These are phyloP conservation scores for Russula virescens DNA, from an alignment of 768 basidiomycete species.

Conservation along the genomic window DNA sequence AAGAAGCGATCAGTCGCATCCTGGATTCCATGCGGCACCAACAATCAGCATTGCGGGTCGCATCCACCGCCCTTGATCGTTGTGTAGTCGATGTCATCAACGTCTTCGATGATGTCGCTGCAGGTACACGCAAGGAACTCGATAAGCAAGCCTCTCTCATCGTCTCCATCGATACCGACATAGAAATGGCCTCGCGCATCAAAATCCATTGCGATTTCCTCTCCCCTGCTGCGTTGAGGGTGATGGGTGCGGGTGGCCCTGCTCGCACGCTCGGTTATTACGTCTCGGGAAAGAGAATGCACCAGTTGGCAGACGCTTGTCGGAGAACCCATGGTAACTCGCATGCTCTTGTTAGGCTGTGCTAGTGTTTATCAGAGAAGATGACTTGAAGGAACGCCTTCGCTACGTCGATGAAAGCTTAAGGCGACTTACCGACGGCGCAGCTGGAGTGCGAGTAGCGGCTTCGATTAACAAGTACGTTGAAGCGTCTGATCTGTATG, in stretches of 20 bases:
- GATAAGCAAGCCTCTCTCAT: constrained; percentile 61
- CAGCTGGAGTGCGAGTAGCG: constrained; percentile 2
- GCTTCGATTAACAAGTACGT: constrained; percentile 5
- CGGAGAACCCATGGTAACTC: constrained; percentile 60
- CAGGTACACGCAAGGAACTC: constrained; percentile 53
- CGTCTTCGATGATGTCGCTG: constrained; percentile 59
- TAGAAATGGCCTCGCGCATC: constrained; percentile 62
- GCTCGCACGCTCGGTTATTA: constrained; percentile 72
- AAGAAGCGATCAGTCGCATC: constrained; percentile 50
- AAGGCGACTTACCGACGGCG: constrained; percentile 14
- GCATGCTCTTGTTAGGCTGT: neutral
- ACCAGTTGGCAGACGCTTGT: constrained; percentile 67
- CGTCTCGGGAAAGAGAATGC: constrained; percentile 72
- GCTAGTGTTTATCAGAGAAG: neutral
- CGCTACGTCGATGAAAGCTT: constrained; percentile 32
- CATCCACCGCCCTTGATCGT: constrained; percentile 60
- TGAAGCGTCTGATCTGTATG: neutral
- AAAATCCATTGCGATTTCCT: constrained; percentile 70
- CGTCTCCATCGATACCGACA: constrained; percentile 57
- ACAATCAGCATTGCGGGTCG: constrained; percentile 63
- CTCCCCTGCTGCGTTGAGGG: constrained; percentile 54
- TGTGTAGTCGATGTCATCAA: constrained; percentile 65
- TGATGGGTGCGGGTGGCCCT: constrained; percentile 63
- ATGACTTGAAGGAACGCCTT: constrained; percentile 48
- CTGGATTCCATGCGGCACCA: constrained; percentile 54